phyloP scores from a whole-genome alignment of 148 eudicot species.

The Rhododendron ovatum region DNA sequence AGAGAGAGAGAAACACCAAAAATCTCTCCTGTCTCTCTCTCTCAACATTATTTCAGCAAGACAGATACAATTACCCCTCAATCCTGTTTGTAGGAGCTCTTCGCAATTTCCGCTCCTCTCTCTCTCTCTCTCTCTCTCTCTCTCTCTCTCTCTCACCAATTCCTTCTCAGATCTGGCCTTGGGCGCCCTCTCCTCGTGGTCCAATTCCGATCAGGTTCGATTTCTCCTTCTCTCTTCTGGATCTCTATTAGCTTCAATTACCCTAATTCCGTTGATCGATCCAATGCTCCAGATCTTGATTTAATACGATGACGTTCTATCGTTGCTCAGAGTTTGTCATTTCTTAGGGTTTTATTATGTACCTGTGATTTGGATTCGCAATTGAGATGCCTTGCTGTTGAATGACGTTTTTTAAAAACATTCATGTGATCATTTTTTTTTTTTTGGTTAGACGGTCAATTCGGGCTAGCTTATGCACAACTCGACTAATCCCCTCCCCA shows the following conservation, averaged over 20 bases:
- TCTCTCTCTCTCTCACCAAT: neutral
- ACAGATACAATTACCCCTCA: neutral
- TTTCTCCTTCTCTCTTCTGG: neutral
- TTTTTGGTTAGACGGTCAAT: too few relatives aligned
- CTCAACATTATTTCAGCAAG: neutral
- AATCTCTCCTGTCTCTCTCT: neutral
- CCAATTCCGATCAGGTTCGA: slow-evolving; percentile 17
- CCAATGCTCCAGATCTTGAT: neutral
- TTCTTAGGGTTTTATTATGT: neutral
- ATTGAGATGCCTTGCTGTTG: neutral
- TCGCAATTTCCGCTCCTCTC: neutral
- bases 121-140: slow-evolving; percentile 1
- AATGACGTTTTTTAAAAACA: neutral
- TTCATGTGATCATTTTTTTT: neutral
- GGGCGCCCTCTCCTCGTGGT: slow-evolving; percentile 9
- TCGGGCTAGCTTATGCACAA: too few relatives aligned
- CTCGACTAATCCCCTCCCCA: too few relatives aligned
- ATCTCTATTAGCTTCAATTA: slow-evolving; percentile 12
- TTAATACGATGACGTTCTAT: neutral
- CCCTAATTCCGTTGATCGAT: neutral
- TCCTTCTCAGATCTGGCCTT: slow-evolving; percentile 1
- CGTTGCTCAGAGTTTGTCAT: neutral
- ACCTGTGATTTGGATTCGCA: neutral
- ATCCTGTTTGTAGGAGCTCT: slow-evolving; percentile 4
- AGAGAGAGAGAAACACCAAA: neutral